Evolutionary conservation across 2,329 filamentous ascomycete genomes (phyloP).

Genomic region (Trichoderma semiorbis): DNA sequence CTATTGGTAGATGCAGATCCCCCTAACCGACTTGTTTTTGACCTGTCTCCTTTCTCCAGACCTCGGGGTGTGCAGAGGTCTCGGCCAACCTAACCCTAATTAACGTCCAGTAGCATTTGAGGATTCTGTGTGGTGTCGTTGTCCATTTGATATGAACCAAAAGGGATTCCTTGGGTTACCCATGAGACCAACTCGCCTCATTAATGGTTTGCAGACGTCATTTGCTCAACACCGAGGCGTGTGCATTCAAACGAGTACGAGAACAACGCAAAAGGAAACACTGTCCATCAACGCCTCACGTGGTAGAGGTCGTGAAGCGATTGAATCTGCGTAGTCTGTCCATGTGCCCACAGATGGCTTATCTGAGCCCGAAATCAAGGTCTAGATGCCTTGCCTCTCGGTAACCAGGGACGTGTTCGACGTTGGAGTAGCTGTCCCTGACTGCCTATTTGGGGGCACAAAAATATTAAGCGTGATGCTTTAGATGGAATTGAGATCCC

Average conservation of each 20-base stretch:
- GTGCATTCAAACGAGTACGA: background rate
- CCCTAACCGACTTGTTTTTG: background rate
- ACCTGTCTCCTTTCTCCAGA: background rate
- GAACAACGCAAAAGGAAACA: background rate
- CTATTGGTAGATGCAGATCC: background rate
- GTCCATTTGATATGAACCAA: background rate
- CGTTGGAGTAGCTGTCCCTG: background rate
- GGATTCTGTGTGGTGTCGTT: background rate
- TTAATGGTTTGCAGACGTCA: background rate
- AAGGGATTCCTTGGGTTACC: background rate
- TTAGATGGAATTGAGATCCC: background rate
- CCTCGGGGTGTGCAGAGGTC: background rate
- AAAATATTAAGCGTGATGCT: background rate
- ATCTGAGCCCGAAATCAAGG: background rate
- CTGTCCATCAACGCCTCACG: background rate
- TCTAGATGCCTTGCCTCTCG: background rate
- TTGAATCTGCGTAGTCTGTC: background rate
- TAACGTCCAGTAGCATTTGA: background rate
- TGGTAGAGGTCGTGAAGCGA: background rate
- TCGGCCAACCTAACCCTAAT: background rate
- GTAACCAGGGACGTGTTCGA: background rate
- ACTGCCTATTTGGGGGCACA: background rate
- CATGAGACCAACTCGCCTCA: background rate
- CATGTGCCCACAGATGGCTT: slow-evolving; percentile 4
- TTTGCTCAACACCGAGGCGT: background rate